These are phyloP conservation scores for Amanita molliuscula DNA, from an alignment of 768 basidiomycete species.

Conservation along the genomic window DNA sequence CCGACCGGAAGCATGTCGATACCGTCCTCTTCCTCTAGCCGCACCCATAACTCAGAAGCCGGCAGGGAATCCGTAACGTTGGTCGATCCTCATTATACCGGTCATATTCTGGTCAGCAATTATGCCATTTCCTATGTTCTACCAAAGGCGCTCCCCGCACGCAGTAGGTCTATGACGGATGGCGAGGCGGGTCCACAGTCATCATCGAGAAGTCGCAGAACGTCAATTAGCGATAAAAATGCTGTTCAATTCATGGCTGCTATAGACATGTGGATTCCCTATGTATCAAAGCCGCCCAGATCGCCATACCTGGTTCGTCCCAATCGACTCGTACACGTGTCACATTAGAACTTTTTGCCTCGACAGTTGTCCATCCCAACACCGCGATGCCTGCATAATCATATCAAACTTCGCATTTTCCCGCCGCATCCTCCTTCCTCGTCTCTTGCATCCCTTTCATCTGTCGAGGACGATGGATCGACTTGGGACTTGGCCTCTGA, in stretches of 20 bases:
- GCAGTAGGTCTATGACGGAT: slow-evolving; percentile 19
- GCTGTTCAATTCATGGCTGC: slow-evolving; percentile 72
- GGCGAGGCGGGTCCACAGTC: slow-evolving; percentile 16
- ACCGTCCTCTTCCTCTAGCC: slow-evolving; percentile 18
- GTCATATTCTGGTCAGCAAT: slow-evolving; percentile 65
- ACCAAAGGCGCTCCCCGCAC: slow-evolving; percentile 50
- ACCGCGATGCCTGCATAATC: slow-evolving; percentile 71
- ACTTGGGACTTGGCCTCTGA: slow-evolving; percentile 74
- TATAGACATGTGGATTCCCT: slow-evolving; percentile 69
- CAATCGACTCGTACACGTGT: neutral
- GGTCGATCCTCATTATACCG: slow-evolving; percentile 60
- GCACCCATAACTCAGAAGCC: slow-evolving; percentile 25
- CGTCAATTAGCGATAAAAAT: slow-evolving; percentile 50
- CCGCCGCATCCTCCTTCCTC: slow-evolving; percentile 42
- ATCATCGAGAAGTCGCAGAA: slow-evolving; percentile 30
- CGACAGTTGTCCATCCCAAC: slow-evolving; percentile 64
- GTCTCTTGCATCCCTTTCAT: slow-evolving; percentile 68
- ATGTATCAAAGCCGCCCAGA: slow-evolving; percentile 52
- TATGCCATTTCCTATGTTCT: slow-evolving; percentile 71
- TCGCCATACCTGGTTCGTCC: slow-evolving; percentile 62
- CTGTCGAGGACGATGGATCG: slow-evolving; percentile 57
- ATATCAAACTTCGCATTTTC: slow-evolving; percentile 65
- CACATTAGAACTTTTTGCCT: slow-evolving; percentile 6
- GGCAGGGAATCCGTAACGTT: slow-evolving; percentile 27
- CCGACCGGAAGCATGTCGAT: slow-evolving; percentile 22